Conservation (phyloP, 2,329 filamentous ascomycete species). For the Daldinia sp. region DNA sequence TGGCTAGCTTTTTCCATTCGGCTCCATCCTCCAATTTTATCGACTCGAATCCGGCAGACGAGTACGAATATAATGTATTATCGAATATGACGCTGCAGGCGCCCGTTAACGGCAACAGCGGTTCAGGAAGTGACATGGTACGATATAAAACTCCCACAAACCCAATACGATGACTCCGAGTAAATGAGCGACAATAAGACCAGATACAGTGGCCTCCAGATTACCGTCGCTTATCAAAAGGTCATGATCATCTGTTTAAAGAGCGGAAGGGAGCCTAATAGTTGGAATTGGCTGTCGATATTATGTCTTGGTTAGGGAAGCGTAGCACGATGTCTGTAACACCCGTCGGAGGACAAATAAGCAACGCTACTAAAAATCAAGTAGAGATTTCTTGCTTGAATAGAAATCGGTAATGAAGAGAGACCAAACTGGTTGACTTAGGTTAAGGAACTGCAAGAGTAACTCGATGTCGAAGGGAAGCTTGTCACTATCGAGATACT, state of each 20-base stretch:
- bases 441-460: conserved; percentile 11
- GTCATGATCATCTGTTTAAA: conserved; percentile 36
- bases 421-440: background rate
- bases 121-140: conserved; percentile 76
- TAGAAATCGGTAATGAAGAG: conserved; percentile 1
- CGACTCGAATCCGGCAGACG: conserved; percentile 76
- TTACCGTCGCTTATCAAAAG: conserved; percentile 33
- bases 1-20: conserved; percentile 72
- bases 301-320: conserved; percentile 27
- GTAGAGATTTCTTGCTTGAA: conserved; percentile 10
- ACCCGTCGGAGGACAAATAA: conserved; percentile 13
- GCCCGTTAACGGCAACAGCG: conserved; percentile 73
- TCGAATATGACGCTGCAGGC: conserved; percentile 84
- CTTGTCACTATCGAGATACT: conserved; percentile 11
- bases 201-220: conserved; percentile 26
- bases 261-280: conserved; percentile 3
- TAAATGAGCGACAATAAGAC: conserved; percentile 26
- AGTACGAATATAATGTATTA: conserved; percentile 86
- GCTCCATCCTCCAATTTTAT: conserved; percentile 73
- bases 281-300: conserved; percentile 17
- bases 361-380: conserved; percentile 12
- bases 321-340: conserved; percentile 35
- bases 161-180: conserved; percentile 14
- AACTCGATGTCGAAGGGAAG: conserved; percentile 14
- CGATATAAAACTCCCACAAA: conserved; percentile 22